These are phyloP conservation scores for Fusarium nodosum DNA, from an alignment of 2,329 filamentous ascomycete genomes.

Conservation along the genomic window DNA sequence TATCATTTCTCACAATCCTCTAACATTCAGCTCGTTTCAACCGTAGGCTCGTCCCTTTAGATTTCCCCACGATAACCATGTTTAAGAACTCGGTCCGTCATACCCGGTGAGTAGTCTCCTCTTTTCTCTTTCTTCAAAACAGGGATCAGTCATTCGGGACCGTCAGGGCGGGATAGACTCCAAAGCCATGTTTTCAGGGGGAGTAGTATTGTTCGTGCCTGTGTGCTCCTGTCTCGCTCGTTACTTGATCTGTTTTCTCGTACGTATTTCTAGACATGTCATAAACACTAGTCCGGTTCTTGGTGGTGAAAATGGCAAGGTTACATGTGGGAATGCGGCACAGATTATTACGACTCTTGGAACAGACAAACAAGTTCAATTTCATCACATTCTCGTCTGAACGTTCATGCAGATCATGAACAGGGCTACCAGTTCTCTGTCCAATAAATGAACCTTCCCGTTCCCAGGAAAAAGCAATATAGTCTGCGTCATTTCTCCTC, in stretches of 20 bases:
- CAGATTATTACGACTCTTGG: background rate
- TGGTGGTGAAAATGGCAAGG: background rate
- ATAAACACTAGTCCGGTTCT: slow-evolving; percentile 1
- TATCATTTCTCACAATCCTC: slow-evolving; percentile 20
- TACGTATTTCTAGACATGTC: slow-evolving; percentile 7
- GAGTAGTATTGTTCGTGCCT: background rate
- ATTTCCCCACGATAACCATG: background rate
- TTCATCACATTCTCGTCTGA: background rate
- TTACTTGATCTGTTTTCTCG: background rate
- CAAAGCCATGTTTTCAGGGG: background rate
- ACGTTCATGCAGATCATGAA: background rate
- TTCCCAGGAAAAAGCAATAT: slow-evolving; percentile 25
- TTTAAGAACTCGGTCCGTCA: background rate
- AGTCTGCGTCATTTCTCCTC: background rate
- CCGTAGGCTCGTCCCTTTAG: background rate
- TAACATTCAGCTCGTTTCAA: slow-evolving; percentile 12
- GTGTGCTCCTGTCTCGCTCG: too few relatives aligned
- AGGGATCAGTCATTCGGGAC: background rate
- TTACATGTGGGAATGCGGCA: slow-evolving; percentile 7
- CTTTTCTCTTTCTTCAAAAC: slow-evolving; percentile 13
- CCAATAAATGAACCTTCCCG: background rate
- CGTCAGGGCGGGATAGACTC: background rate
- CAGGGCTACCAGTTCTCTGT: background rate
- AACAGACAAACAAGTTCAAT: background rate
- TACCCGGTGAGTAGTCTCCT: slow-evolving; percentile 7